These are phyloP conservation scores for Chloridella minuta DNA, from an alignment of 352 stramenopile genomes.

Conservation along the genomic window DNA sequence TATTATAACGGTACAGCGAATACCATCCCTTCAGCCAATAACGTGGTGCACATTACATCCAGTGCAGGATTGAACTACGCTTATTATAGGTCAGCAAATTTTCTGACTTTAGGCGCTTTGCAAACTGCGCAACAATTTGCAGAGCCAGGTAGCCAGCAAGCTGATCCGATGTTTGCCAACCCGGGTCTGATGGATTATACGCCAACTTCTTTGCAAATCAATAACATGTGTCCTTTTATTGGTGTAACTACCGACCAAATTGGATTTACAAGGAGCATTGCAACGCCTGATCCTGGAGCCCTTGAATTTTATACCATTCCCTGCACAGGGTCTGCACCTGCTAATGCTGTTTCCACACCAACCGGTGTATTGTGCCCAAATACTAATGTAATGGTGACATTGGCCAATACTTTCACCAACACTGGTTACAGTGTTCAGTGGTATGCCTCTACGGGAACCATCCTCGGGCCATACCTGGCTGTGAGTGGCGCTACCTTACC, in stretches of 20 bases:
- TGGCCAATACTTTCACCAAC: not conserved
- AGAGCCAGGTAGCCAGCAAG: not conserved
- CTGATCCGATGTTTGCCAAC: not conserved
- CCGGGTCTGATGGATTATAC: not conserved
- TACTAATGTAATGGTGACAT: not conserved
- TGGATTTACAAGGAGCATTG: not conserved
- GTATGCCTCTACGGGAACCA: not conserved
- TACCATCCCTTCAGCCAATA: no score
- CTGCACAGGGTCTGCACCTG: not conserved
- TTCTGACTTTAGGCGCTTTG: not conserved
- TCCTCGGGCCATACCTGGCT: not conserved
- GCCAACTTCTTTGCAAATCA: not conserved
- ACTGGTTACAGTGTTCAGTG: not conserved
- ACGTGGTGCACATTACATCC: not conserved
- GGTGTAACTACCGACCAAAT: not conserved
- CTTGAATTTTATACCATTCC: not conserved
- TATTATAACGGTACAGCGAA: slow-evolving; percentile 1
- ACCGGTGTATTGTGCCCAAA: not conserved
- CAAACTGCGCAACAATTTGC: not conserved
- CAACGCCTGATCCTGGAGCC: not conserved
- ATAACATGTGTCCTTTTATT: not conserved
- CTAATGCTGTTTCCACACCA: not conserved
- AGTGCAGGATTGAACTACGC: not conserved
- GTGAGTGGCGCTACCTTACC: not conserved
- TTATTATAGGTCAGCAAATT: not conserved